These are phyloP conservation scores for Botrytis squamosa DNA, from an alignment of 2,329 filamentous ascomycete species.

Conservation along the genomic window DNA sequence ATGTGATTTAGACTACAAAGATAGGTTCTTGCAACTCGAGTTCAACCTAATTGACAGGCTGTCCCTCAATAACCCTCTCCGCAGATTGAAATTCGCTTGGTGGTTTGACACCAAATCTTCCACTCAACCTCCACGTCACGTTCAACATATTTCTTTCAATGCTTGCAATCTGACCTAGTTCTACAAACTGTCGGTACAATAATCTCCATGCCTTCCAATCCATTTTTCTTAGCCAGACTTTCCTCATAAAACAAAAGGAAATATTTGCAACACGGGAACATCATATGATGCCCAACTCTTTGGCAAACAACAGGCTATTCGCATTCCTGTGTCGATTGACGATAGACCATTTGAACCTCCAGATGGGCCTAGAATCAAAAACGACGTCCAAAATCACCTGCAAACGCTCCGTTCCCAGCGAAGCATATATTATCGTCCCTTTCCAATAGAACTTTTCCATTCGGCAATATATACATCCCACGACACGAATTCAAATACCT, in stretches of 20 bases:
- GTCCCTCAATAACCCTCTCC: no score
- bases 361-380: not conserved
- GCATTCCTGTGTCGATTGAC: not conserved
- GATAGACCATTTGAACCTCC: not conserved
- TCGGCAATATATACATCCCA: not conserved
- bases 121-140: no score
- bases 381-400: not conserved
- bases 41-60: no score
- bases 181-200: no score
- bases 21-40: no score
- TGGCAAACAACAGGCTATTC: not conserved
- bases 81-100: no score
- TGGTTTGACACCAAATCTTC: no score
- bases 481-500: not conserved
- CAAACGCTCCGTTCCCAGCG: not conserved
- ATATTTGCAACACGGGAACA: not conserved
- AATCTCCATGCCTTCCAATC: no score
- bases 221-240: no score
- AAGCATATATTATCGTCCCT: not conserved
- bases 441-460: not conserved
- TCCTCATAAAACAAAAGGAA: no score
- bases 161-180: no score
- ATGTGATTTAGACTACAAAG: not conserved
- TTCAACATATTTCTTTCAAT: no score
- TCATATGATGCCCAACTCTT: not conserved